These are phyloP conservation scores for Pisolithus thermaeus DNA, from an alignment of 1,284 basidiomycete species.

Conservation along the genomic window DNA sequence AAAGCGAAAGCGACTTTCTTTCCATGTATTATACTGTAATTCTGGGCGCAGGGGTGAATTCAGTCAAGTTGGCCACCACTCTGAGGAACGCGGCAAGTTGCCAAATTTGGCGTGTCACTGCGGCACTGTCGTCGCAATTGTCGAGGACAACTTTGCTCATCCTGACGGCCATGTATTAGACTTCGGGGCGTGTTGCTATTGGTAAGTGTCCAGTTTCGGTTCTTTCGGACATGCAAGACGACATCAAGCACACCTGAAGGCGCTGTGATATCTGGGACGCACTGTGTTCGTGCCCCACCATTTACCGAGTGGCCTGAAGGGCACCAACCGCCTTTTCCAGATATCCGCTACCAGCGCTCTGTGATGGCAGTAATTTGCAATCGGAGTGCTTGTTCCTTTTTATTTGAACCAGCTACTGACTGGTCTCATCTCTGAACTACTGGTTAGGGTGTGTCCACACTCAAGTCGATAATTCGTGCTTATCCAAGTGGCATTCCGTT, in stretches of 20 bases:
- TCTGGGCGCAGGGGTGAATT: too few relatives aligned
- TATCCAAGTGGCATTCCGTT: too few relatives aligned
- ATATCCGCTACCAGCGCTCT: background rate
- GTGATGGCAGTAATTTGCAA: slow-evolving; percentile 6
- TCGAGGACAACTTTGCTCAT: too few relatives aligned
- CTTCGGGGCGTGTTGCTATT: background rate
- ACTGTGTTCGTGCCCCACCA: background rate
- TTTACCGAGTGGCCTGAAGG: background rate
- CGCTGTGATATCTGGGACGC: background rate
- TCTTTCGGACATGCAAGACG: background rate
- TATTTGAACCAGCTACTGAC: background rate
- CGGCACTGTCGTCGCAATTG: too few relatives aligned
- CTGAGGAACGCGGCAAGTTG: too few relatives aligned
- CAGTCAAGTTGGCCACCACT: too few relatives aligned
- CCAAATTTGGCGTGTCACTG: background rate
- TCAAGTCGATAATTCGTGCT: too few relatives aligned
- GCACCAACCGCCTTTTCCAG: background rate
- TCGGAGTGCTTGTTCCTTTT: background rate
- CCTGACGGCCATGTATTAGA: background rate
- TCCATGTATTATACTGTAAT: too few relatives aligned
- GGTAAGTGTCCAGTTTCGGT: background rate
- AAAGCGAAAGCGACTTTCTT: background rate
- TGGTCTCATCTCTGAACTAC: background rate
- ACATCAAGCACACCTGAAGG: slow-evolving; percentile 1
- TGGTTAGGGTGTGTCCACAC: too few relatives aligned